Evolutionary conservation across 306 rosid genomes (phyloP).

Genomic region (Rosa multiflora): DNA sequence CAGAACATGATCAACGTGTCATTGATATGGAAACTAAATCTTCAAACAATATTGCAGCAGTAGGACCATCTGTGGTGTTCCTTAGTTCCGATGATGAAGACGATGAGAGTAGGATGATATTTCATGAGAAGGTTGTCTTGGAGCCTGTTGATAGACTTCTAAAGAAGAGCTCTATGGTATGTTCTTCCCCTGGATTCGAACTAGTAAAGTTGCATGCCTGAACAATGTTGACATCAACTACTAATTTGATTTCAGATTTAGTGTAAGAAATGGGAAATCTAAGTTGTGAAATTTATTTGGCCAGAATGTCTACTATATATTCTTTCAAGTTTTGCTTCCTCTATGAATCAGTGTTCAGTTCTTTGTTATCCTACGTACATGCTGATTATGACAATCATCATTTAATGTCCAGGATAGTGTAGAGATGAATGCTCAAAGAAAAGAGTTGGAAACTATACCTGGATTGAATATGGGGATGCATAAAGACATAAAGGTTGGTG

Average conservation of each 20-base stretch:
- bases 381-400: conserved; percentile 10
- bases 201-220: background rate
- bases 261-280: background rate
- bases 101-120: background rate
- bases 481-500: conserved; percentile 63
- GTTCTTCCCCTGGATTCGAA: conserved; percentile 20
- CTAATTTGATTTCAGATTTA: background rate
- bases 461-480: conserved; percentile 25
- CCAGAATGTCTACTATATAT: background rate
- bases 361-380: background rate
- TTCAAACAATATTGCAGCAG: background rate
- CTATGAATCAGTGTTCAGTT: background rate
- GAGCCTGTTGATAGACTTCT: conserved; percentile 53
- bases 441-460: conserved; percentile 20
- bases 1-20: background rate
- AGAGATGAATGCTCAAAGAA: conserved; percentile 26
- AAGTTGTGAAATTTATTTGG: background rate
- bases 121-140: background rate
- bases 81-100: conserved; percentile 8
- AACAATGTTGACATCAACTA: background rate
- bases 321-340: too few relatives aligned
- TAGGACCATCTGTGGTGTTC: background rate
- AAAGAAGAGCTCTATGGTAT: conserved; percentile 59
- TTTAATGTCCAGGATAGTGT: conserved; percentile 21
- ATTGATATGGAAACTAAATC: conserved; percentile 36